phyloP scores from a whole-genome alignment of 192 early-diverging fungal genomes.

The Linnemannia exigua region DNA sequence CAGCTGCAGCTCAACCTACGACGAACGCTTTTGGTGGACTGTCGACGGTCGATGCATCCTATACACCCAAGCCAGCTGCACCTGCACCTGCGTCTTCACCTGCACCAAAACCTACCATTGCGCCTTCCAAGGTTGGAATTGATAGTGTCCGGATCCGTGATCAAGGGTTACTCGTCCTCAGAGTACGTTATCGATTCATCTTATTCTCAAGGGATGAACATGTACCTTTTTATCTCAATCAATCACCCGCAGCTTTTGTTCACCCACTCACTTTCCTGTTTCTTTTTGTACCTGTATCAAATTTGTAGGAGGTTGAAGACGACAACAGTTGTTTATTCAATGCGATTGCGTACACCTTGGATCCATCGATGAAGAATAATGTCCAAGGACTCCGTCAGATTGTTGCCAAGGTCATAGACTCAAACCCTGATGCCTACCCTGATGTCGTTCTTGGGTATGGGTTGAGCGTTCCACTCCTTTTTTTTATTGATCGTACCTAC shows the following conservation, averaged over 20 bases:
- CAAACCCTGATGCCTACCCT: conserved; percentile 68
- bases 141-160: conserved; percentile 39
- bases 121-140: neutral
- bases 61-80: conserved; percentile 3
- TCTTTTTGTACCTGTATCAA: neutral
- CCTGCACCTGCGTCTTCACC: neutral
- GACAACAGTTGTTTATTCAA: conserved; percentile 84
- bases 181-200: conserved; percentile 8
- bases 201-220: neutral
- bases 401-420: conserved; percentile 64
- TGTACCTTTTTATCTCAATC: neutral
- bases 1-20: neutral
- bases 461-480: too few relatives aligned
- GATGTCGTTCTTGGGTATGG: conserved; percentile 75
- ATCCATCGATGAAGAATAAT: conserved; percentile 54
- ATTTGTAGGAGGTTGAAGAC: conserved; percentile 68
- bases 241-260: neutral
- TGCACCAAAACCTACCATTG: neutral
- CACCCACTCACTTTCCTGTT: neutral
- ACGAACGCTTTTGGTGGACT: conserved; percentile 22
- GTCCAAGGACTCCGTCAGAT: conserved; percentile 45
- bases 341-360: conserved; percentile 61
- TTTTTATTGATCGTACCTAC: neutral
- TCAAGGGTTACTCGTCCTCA: conserved; percentile 45
- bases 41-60: conserved; percentile 14